phyloP scores from a whole-genome alignment of 169 alveolate species.

The Plasmodium chabaudi region DNA sequence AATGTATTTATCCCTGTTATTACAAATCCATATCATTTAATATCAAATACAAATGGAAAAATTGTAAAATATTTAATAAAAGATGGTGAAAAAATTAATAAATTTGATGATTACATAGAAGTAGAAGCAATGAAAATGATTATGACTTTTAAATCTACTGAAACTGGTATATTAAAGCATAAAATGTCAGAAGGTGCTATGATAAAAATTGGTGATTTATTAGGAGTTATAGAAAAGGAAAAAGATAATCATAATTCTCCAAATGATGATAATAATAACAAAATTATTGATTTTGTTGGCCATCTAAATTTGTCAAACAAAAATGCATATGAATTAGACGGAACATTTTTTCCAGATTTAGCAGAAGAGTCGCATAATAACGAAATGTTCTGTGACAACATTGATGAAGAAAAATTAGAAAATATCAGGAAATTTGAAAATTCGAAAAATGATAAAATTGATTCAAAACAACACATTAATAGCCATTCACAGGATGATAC shows the following conservation, averaged over 20 bases:
- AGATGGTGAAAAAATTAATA: constrained; percentile 81
- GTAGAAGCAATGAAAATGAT: constrained; percentile 90
- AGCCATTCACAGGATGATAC: too few relatives aligned
- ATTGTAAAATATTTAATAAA: constrained; percentile 80
- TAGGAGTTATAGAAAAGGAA: constrained; percentile 75
- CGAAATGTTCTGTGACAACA: too few relatives aligned
- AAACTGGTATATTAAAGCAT: constrained; percentile 83
- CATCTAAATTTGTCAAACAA: constrained; percentile 74
- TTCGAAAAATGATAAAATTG: too few relatives aligned
- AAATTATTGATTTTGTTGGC: constrained; percentile 23
- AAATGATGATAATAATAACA: constrained; percentile 18
- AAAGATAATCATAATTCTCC: constrained; percentile 1
- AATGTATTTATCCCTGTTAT: constrained; percentile 57
- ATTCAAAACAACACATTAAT: too few relatives aligned
- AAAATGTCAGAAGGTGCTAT: constrained; percentile 85
- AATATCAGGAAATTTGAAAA: too few relatives aligned
- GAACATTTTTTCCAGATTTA: neutral
- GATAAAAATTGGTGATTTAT: constrained; percentile 84
- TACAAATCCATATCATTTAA: constrained; percentile 66
- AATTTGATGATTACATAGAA: constrained; percentile 86
- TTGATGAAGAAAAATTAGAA: too few relatives aligned
- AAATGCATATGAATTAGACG: constrained; percentile 54
- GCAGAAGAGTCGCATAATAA: too few relatives aligned
- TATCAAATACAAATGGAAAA: constrained; percentile 79
- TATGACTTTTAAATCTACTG: constrained; percentile 84